Conservation (phyloP, 148 eudicot species). For the Fagopyrum esculentum region DNA sequence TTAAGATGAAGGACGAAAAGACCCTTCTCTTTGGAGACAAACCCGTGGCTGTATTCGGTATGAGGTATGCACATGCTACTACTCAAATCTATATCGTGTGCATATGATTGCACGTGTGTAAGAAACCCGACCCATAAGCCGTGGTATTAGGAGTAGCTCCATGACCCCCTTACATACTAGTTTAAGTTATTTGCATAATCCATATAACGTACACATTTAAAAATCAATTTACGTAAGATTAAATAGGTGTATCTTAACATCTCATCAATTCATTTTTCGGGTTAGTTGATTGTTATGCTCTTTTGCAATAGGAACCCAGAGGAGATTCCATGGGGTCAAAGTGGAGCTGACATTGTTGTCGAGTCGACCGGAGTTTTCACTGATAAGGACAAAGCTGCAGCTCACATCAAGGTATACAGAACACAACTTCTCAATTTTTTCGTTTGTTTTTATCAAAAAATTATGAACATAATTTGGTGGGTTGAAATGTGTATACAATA, state of each 20-base stretch:
- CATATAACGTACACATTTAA: no score
- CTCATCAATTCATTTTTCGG: no score
- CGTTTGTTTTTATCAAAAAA: no score
- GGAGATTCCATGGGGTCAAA: constrained; percentile 61
- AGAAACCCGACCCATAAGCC: no score
- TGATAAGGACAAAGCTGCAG: constrained; percentile 65
- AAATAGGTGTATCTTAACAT: no score
- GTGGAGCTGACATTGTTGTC: constrained; percentile 51
- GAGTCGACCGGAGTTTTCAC: constrained; percentile 64
- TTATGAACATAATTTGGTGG: no score
- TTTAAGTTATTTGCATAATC: no score
- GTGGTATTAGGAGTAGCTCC: no score
- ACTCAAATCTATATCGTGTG: no score
- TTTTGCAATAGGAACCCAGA: constrained; percentile 39
- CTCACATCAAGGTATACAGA: constrained; percentile 47
- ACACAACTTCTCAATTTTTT: background rate
- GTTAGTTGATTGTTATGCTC: background rate
- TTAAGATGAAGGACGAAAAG: constrained; percentile 44
- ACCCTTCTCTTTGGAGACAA: constrained; percentile 52
- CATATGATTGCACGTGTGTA: no score
- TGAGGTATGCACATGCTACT: constrained; percentile 19
- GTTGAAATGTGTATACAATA: constrained; percentile 2
- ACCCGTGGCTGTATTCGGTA: constrained; percentile 38
- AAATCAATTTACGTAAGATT: no score
- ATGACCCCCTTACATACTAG: no score